A percentile compares a stretch with the other conserved stretches of the same genome.
phyloP scores from a whole-genome alignment of 352 stramenopile species.

The Phytopythium montanum region DNA sequence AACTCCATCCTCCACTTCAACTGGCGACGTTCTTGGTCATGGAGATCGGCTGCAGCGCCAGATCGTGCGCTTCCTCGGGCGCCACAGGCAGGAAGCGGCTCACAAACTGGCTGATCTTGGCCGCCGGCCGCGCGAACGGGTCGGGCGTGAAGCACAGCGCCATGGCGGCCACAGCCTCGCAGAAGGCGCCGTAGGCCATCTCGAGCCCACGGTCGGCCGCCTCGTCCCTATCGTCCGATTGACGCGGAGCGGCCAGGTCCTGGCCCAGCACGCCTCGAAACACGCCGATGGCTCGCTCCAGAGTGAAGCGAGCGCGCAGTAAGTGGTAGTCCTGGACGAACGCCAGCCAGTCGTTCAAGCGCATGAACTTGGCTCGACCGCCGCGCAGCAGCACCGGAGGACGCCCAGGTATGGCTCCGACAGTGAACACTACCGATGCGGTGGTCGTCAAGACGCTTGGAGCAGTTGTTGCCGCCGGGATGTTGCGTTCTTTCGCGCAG shows the following conservation, averaged over 20 bases:
- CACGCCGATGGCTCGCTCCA: slow-evolving; percentile 45
- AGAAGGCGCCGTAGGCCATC: slow-evolving; percentile 77
- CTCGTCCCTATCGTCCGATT: slow-evolving; percentile 21
- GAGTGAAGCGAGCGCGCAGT: slow-evolving; percentile 49
- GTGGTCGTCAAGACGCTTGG: slow-evolving; percentile 14
- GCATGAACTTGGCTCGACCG: slow-evolving; percentile 58
- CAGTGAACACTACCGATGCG: slow-evolving; percentile 3
- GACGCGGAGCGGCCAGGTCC: slow-evolving; percentile 14
- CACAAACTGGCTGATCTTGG: slow-evolving; percentile 69
- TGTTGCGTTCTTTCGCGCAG: slow-evolving; percentile 58
- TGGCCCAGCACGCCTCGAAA: slow-evolving; percentile 54
- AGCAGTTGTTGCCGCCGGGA: slow-evolving; percentile 15
- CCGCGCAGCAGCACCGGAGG: slow-evolving; percentile 1
- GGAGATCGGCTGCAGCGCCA: slow-evolving; percentile 3
- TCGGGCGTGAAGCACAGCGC: slow-evolving; percentile 56
- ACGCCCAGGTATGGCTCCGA: not conserved
- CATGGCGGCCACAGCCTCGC: slow-evolving; percentile 56
- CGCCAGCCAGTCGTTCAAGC: slow-evolving; percentile 56
- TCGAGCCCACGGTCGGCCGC: slow-evolving; percentile 27
- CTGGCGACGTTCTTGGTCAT: not conserved
- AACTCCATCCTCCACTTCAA: not conserved
- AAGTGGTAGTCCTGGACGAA: slow-evolving; percentile 76
- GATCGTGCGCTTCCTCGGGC: slow-evolving; percentile 46
- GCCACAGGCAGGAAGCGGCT: slow-evolving; percentile 60
- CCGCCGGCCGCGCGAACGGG: slow-evolving; percentile 50